Conservation (phyloP, 768 basidiomycete genomes). For the Tephrocybe sp. region DNA sequence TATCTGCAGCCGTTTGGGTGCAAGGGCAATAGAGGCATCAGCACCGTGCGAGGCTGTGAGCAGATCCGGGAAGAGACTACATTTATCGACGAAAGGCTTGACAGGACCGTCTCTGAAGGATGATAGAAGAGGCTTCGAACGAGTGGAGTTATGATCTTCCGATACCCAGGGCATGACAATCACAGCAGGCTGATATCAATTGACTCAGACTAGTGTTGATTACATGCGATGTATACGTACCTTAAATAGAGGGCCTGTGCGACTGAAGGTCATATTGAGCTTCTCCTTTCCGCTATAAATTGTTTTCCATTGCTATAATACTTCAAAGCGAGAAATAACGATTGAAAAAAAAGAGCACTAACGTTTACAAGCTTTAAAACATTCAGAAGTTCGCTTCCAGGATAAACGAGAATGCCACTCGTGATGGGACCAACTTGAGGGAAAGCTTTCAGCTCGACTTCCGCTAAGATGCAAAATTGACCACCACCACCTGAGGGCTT, state of each 20-base stretch:
- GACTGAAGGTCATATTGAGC: constrained; percentile 7
- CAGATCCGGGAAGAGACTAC: constrained; percentile 8
- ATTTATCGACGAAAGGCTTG: constrained; percentile 15
- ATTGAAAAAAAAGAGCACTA: neutral
- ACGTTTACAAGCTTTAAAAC: constrained; percentile 12
- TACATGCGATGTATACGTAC: too few species aligned
- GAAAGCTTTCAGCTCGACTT: constrained; percentile 18
- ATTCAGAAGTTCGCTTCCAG: constrained; percentile 12
- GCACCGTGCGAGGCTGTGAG: constrained; percentile 16
- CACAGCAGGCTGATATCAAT: constrained; percentile 12
- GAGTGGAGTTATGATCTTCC: constrained; percentile 2
- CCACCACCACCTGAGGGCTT: constrained; percentile 15
- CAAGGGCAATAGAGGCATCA: constrained; percentile 14
- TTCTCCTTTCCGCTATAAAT: constrained; percentile 5
- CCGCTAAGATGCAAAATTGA: constrained; percentile 24
- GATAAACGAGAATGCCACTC: constrained; percentile 14
- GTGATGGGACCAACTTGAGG: constrained; percentile 7
- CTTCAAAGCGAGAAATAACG: neutral
- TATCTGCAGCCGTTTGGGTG: constrained; percentile 16
- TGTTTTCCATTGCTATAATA: constrained; percentile 7
- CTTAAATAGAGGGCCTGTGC: constrained; percentile 8
- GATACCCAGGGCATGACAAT: constrained; percentile 20
- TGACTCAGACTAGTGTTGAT: constrained; percentile 9
- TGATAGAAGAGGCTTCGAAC: constrained; percentile 14
- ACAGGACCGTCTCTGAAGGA: constrained; percentile 17